A percentile compares a stretch with the other conserved stretches of the same genome.
phyloP scores from a whole-genome alignment of 306 rosid species.

The Sophora flavescens region DNA sequence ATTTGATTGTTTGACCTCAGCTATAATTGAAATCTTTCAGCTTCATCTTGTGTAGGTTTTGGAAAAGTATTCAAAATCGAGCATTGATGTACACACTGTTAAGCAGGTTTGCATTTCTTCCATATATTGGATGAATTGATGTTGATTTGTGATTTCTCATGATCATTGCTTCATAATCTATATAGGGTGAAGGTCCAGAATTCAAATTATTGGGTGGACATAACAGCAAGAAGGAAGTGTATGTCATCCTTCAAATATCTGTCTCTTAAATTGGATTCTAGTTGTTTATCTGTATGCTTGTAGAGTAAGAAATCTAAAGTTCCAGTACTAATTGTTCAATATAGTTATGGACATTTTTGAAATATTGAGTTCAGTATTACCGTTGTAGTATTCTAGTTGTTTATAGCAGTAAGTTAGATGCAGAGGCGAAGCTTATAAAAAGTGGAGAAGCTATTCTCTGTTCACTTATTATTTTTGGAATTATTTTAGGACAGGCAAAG shows the following conservation, averaged over 20 bases:
- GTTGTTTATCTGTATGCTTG: constrained; percentile 30
- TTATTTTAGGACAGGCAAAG: constrained; percentile 6
- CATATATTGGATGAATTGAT: constrained; percentile 29
- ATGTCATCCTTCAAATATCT: constrained; percentile 50
- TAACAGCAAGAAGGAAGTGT: constrained; percentile 53
- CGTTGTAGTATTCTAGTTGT: neutral
- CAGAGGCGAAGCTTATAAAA: constrained; percentile 4
- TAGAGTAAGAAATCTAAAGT: constrained; percentile 19
- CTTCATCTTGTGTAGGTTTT: constrained; percentile 54
- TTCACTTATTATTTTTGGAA: neutral
- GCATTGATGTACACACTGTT: constrained; percentile 57
- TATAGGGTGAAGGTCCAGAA: constrained; percentile 51
- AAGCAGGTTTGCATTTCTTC: constrained; percentile 56
- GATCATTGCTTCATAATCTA: constrained; percentile 13
- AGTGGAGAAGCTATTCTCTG: constrained; percentile 25
- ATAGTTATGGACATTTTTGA: neutral
- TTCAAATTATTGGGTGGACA: constrained; percentile 46
- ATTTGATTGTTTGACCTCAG: constrained; percentile 27
- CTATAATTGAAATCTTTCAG: constrained; percentile 43
- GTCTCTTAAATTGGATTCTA: constrained; percentile 22
- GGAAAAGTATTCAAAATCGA: constrained; percentile 59
- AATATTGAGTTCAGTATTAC: constrained; percentile 1
- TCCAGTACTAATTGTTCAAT: neutral
- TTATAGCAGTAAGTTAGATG: constrained; percentile 27
- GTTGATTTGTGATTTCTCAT: constrained; percentile 41